These are phyloP conservation scores for Sideroxylon spinosum DNA, from an alignment of 179 eudicot species.

Conservation along the genomic window DNA sequence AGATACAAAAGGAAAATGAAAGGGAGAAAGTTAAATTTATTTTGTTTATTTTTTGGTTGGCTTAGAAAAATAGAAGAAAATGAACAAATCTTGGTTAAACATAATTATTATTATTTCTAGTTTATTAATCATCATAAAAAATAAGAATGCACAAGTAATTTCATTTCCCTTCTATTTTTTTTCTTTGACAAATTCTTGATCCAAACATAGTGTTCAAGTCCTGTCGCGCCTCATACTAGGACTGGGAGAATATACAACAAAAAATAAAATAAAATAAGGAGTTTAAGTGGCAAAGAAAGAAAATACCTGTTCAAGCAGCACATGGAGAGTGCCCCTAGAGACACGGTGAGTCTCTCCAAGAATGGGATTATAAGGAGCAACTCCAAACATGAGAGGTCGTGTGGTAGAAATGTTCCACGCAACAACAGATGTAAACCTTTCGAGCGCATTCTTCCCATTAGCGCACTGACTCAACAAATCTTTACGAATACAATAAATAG, in stretches of 20 bases:
- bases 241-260: neutral
- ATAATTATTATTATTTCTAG: too few relatives aligned
- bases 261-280: neutral
- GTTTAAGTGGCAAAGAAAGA: neutral
- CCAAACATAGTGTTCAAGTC: too few relatives aligned
- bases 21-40: too few relatives aligned
- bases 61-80: too few relatives aligned
- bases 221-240: neutral
- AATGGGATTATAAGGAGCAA: conserved; percentile 72
- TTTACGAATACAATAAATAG: conserved; percentile 42
- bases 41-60: too few relatives aligned
- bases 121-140: too few relatives aligned
- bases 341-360: conserved; percentile 93
- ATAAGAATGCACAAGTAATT: too few relatives aligned
- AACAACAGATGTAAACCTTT: conserved; percentile 51
- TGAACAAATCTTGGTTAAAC: too few relatives aligned
- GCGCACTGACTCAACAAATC: conserved; percentile 55
- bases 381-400: conserved; percentile 66
- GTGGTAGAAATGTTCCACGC: conserved; percentile 66
- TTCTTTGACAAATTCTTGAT: too few relatives aligned
- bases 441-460: conserved; percentile 35
- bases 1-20: too few relatives aligned
- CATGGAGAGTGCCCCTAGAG: conserved; percentile 57
- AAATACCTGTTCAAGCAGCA: conserved; percentile 75
- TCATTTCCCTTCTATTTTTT: too few relatives aligned